Evolutionary conservation across 768 basidiomycete species (phyloP), one percentile per base, ranked within the genome.

Genomic region (Boletus rubescentipes): DNA sequence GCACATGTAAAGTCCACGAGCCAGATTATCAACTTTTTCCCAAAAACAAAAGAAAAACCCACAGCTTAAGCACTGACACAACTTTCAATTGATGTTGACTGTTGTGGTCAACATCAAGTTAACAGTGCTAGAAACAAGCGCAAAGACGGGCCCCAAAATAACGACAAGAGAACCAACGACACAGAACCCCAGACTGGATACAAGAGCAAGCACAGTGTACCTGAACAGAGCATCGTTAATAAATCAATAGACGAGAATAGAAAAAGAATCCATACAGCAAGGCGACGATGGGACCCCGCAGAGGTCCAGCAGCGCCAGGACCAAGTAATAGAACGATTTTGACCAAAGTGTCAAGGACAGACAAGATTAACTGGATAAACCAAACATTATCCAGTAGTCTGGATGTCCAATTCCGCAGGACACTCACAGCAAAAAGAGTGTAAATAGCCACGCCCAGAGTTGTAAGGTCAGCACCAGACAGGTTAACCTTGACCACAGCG

Each of bases 341-440:
- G 35, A 59, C 35, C 38, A 60, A 8, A 2, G 40, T 23, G 14
- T 36, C 31, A 41, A 60, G 20, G 20, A 59, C 9, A 2, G 15
- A 11, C 0, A 29, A 5, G 4, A 59, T 12, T 37, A 45, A 26
- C 58, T 59, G 8, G 10, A 6, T 9, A 0, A 7, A 23, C 18
- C 1, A 6, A n/a, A 9, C 3, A 4, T n/a, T n/a, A n/a, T 34
- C 36, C 12, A 35, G 9, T 12, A 5, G 26, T 31, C 5, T 15
- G 6, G 16, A 18, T 20, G 4, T 26, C 9, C 3, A 18, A 9
- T 23, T 0, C 4, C 5, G 12, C 4, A 29, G 14, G 20, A 6
- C 7, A 53, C 58, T 36, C 21, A 59, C 57, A 3, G 4, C 11
- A n/a, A 60, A 36, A 14, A 49, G 39, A 42, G n/a, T 46, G 6